Conservation (phyloP, 2,329 filamentous ascomycete species). For the Alternaria conjuncta region DNA sequence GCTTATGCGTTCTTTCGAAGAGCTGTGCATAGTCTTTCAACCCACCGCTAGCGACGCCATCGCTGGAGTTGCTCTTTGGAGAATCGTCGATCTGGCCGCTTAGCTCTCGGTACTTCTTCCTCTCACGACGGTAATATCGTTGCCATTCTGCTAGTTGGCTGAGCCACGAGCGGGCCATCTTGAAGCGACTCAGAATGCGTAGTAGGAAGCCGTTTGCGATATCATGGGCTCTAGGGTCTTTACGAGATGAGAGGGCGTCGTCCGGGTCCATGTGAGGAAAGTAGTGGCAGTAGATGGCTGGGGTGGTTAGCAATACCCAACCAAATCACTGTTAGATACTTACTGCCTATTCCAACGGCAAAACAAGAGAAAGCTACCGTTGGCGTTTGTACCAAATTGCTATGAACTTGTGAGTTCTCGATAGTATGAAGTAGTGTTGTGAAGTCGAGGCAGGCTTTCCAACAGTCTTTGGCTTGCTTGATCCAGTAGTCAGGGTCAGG, state of each 20-base stretch:
- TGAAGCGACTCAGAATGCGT: slow-evolving; percentile 22
- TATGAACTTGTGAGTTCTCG: slow-evolving; percentile 54
- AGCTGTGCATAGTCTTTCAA: slow-evolving; percentile 22
- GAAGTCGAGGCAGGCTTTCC: slow-evolving; percentile 67
- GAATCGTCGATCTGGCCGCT: slow-evolving; percentile 24
- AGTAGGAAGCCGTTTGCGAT: slow-evolving; percentile 22
- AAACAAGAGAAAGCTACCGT: slow-evolving; percentile 72
- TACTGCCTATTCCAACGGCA: slow-evolving; percentile 67
- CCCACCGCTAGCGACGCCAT: slow-evolving; percentile 20
- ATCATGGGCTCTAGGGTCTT: slow-evolving; percentile 24
- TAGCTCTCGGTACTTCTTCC: slow-evolving; percentile 16
- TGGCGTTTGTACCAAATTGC: slow-evolving; percentile 69
- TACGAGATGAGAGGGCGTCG: slow-evolving; percentile 54
- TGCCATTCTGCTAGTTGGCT: slow-evolving; percentile 14
- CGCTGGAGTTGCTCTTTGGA: slow-evolving; percentile 26
- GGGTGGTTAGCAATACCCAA: neutral
- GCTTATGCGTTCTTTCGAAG: slow-evolving; percentile 29
- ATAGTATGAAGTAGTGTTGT: slow-evolving; percentile 66
- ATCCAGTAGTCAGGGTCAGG: slow-evolving; percentile 62
- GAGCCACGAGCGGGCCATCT: slow-evolving; percentile 20
- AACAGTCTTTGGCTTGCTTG: slow-evolving; percentile 66
- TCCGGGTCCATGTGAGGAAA: slow-evolving; percentile 73
- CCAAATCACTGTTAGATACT: slow-evolving; percentile 6
- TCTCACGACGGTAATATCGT: slow-evolving; percentile 15
- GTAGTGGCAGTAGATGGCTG: slow-evolving; percentile 67